Evolutionary conservation across 345 rosid species (phyloP).

Genomic region (Mangifera indica): DNA sequence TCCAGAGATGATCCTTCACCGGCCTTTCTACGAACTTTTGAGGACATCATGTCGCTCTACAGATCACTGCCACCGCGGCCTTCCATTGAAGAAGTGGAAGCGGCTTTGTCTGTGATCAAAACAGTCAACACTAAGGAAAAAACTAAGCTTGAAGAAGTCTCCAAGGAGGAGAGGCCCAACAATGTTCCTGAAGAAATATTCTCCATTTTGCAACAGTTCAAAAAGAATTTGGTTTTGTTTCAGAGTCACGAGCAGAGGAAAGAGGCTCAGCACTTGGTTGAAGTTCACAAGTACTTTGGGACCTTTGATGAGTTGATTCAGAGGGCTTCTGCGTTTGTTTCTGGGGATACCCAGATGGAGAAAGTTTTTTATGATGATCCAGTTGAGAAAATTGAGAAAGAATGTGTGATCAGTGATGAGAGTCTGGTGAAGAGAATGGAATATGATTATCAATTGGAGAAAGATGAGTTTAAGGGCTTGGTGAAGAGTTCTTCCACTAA

Average conservation of each 20-base stretch:
- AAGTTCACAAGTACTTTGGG: conserved; percentile 44
- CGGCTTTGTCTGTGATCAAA: conserved; percentile 50
- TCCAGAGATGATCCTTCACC: conserved; percentile 38
- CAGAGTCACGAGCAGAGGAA: conserved; percentile 51
- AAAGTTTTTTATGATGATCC: conserved; percentile 25
- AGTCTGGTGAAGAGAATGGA: conserved; percentile 28
- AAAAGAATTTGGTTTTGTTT: conserved; percentile 42
- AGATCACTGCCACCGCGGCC: conserved; percentile 61
- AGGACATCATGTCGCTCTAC: conserved; percentile 52
- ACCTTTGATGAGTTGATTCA: conserved; percentile 53
- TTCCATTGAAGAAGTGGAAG: conserved; percentile 55
- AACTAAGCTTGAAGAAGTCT: conserved; percentile 46
- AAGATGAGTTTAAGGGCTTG: conserved; percentile 26
- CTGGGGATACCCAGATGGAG: conserved; percentile 39
- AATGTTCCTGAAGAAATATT: conserved; percentile 53
- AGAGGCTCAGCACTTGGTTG: conserved; percentile 51
- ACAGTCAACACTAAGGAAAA: conserved; percentile 43
- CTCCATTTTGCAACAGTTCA: conserved; percentile 40
- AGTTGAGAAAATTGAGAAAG: conserved; percentile 29
- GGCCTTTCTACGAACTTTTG: conserved; percentile 38
- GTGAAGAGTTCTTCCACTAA: conserved; percentile 43
- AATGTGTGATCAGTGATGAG: conserved; percentile 22
- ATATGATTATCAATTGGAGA: conserved; percentile 28
- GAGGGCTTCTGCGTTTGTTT: conserved; percentile 46
- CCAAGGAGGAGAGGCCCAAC: conserved; percentile 28